Conservation (phyloP, 345 rosid genomes). For the Moricandia moricandioides region DNA sequence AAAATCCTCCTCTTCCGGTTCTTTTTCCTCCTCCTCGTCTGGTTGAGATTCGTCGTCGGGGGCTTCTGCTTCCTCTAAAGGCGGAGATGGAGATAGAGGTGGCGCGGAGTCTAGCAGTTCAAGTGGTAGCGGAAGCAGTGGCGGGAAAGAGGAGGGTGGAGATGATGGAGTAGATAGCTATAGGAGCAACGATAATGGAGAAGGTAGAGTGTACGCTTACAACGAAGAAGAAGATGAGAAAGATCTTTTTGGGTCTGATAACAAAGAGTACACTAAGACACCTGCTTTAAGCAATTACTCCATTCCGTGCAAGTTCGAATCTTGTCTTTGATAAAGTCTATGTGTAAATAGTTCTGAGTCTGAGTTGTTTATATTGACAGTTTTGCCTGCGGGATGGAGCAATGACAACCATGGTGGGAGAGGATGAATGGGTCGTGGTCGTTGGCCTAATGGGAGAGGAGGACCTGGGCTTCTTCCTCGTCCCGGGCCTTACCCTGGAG, state of each 20-base stretch:
- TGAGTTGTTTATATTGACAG: slow-evolving; percentile 38
- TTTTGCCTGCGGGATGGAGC: slow-evolving; percentile 60
- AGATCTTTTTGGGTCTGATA: slow-evolving; percentile 90
- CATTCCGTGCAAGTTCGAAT: slow-evolving; percentile 59
- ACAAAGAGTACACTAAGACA: slow-evolving; percentile 83
- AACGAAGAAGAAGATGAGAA: slow-evolving; percentile 45
- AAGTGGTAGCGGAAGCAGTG: slow-evolving; percentile 47
- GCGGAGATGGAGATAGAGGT: slow-evolving; percentile 35
- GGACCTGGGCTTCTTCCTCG: slow-evolving; percentile 90
- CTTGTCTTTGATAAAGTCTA: neutral
- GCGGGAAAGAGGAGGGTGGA: slow-evolving; percentile 46
- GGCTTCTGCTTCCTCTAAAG: slow-evolving; percentile 21
- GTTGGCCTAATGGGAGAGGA: slow-evolving; percentile 76
- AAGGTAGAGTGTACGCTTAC: slow-evolving; percentile 12
- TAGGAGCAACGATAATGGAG: slow-evolving; percentile 27
- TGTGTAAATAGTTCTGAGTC: neutral
- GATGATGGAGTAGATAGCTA: slow-evolving; percentile 40
- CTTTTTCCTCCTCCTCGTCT: slow-evolving; percentile 51
- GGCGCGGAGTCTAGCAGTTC: slow-evolving; percentile 46
- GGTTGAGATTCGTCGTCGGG: slow-evolving; percentile 41
- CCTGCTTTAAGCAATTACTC: slow-evolving; percentile 55
- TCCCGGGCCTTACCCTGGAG: slow-evolving; percentile 81
- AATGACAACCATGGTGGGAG: slow-evolving; percentile 58
- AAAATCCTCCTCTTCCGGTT: slow-evolving; percentile 42
- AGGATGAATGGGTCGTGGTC: slow-evolving; percentile 69